A percentile compares a stretch with the other conserved stretches of the same genome.
Evolutionary conservation across 805 yeast genomes (phyloP).

Genomic region (Helenozyma rhizophorensis): DNA sequence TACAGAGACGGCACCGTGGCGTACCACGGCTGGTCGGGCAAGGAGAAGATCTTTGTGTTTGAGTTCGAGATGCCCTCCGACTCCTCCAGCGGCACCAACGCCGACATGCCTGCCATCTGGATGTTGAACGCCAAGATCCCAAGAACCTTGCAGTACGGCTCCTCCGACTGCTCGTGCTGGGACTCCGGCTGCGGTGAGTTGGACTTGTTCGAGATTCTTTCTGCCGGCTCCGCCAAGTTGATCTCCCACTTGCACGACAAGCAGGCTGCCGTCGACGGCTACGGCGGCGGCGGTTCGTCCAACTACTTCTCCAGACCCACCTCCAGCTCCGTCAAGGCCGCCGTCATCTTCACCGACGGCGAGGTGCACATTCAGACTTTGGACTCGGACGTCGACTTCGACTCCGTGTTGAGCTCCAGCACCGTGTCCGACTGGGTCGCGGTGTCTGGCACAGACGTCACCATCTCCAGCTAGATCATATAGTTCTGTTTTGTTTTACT

Average conservation of each 20-base stretch:
- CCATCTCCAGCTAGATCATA: constrained; percentile 14
- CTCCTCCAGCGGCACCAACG: constrained; percentile 45
- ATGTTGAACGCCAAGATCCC: constrained; percentile 92
- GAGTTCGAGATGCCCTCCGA: constrained; percentile 90
- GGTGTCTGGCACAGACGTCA: constrained; percentile 47
- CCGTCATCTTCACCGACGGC: constrained; percentile 65
- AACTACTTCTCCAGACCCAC: constrained; percentile 90
- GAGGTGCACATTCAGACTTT: constrained; percentile 60
- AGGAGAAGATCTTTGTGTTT: constrained; percentile 79
- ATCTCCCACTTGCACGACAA: constrained; percentile 81
- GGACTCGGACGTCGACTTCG: constrained; percentile 52
- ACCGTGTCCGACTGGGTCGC: constrained; percentile 61
- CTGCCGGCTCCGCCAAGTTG: constrained; percentile 69
- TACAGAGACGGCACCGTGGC: constrained; percentile 87
- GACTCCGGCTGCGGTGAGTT: constrained; percentile 95
- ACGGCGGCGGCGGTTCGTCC: constrained; percentile 82
- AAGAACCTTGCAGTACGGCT: constrained; percentile 93
- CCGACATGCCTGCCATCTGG: constrained; percentile 99
- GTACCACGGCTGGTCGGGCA: constrained; percentile 89
- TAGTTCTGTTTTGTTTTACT: constrained; percentile 6
- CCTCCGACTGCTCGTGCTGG: constrained; percentile 90
- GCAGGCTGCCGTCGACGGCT: no score
- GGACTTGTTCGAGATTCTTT: constrained; percentile 86
- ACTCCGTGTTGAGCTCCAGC: constrained; percentile 30
- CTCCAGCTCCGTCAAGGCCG: constrained; percentile 75